phyloP scores from a whole-genome alignment of 352 stramenopile species.

The Phytophthora aleatoria region DNA sequence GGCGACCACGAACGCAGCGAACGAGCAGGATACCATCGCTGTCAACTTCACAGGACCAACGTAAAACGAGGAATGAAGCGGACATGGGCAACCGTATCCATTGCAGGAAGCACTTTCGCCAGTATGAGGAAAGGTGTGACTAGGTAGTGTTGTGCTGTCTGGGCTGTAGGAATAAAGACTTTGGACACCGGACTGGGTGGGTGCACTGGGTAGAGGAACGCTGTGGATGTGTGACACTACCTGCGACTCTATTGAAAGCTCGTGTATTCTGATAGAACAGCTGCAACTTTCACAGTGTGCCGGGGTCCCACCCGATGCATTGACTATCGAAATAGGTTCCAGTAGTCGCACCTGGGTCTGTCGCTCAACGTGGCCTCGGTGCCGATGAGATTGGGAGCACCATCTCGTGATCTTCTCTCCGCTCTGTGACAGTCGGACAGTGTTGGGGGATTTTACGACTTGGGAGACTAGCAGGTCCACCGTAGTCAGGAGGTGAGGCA shows the following conservation, averaged over 20 bases:
- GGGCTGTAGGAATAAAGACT: conserved; percentile 20
- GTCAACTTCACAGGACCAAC: background rate
- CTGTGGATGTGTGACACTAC: background rate
- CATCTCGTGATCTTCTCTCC: background rate
- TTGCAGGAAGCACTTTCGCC: conserved; percentile 1
- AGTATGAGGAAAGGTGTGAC: conserved; percentile 26
- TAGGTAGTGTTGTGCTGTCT: conserved; percentile 27
- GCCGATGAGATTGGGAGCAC: conserved; percentile 11
- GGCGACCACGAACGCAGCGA: conserved; percentile 15
- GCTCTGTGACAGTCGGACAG: background rate
- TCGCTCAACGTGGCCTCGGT: background rate
- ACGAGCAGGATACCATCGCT: conserved; percentile 22
- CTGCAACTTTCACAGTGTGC: conserved; percentile 19
- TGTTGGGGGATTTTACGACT: too few relatives aligned
- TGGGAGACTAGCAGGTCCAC: too few relatives aligned
- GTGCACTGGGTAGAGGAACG: conserved; percentile 11
- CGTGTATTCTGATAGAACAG: conserved; percentile 18
- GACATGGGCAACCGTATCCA: background rate
- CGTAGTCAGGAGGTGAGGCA: too few relatives aligned
- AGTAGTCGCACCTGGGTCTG: background rate
- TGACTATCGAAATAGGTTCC: conserved; percentile 20
- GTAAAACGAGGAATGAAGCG: conserved; percentile 30
- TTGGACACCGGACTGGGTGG: conserved; percentile 4
- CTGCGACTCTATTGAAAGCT: conserved; percentile 12
- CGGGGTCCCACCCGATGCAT: conserved; percentile 7